These are phyloP conservation scores for Komagataea norvegica DNA, from an alignment of 1,139 yeast species.

Conservation along the genomic window DNA sequence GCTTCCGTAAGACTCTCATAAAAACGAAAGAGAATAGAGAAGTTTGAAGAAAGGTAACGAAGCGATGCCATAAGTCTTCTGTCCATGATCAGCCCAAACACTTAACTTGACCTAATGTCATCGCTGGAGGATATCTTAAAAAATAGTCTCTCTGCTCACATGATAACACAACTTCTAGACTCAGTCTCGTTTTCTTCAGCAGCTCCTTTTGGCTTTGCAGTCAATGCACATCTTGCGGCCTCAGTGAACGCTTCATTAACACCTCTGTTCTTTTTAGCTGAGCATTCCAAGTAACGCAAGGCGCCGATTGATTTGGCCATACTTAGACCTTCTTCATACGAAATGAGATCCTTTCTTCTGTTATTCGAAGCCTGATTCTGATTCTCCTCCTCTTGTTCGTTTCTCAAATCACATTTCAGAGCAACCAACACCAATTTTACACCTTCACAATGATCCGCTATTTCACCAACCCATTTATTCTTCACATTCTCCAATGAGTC, in stretches of 20 bases:
- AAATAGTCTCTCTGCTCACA: no score
- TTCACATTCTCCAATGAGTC: conserved; percentile 95
- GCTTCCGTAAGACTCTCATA: no score
- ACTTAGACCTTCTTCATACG: conserved; percentile 77
- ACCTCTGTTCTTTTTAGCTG: conserved; percentile 91
- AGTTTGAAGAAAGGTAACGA: no score
- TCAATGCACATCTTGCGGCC: conserved; percentile 93
- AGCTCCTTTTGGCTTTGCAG: conserved; percentile 82
- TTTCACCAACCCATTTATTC: conserved; percentile 94
- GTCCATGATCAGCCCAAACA: no score
- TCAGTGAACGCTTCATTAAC: conserved; percentile 96
- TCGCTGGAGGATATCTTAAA: no score
- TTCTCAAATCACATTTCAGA: conserved; percentile 86
- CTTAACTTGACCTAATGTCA: no score
- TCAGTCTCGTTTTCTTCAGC: conserved; percentile 45
- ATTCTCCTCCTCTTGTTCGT: conserved; percentile 38
- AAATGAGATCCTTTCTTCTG: conserved; percentile 50
- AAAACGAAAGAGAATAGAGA: no score
- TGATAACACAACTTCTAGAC: conserved; percentile 32
- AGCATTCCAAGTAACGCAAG: conserved; percentile 81
- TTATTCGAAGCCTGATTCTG: conserved; percentile 16
- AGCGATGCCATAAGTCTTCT: no score
- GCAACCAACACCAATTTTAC: conserved; percentile 93
- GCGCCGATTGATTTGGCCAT: conserved; percentile 89
- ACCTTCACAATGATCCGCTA: conserved; percentile 94